These are phyloP conservation scores for Trametes sp. DNA, from an alignment of 1,284 basidiomycete species.

Conservation along the genomic window DNA sequence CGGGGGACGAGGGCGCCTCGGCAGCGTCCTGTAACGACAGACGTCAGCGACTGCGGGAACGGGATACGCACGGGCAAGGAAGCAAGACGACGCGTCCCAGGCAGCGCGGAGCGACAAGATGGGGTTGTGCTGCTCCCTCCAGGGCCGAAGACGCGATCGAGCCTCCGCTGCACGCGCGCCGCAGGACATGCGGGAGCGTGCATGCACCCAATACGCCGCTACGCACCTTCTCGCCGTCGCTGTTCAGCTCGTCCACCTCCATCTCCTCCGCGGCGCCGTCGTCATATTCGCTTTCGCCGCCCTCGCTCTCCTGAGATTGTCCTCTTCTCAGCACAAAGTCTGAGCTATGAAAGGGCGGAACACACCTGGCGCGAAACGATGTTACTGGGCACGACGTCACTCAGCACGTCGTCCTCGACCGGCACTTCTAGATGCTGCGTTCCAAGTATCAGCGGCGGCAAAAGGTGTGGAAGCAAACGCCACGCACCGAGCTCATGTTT, in stretches of 20 bases:
- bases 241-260: conserved; percentile 72
- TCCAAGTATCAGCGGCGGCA: neutral
- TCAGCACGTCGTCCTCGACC: conserved; percentile 79
- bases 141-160: conserved; percentile 11
- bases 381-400: conserved; percentile 83
- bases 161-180: conserved; percentile 16
- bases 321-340: conserved; percentile 6
- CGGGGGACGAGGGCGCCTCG: conserved; percentile 45
- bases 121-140: no score
- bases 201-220: conserved; percentile 5
- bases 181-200: conserved; percentile 22
- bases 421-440: conserved; percentile 33
- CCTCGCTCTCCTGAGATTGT: conserved; percentile 67
- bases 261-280: conserved; percentile 47
- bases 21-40: conserved; percentile 36
- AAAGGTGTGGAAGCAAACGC: neutral
- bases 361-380: conserved; percentile 82
- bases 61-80: neutral
- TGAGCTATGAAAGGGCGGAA: conserved; percentile 6
- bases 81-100: conserved; percentile 21
- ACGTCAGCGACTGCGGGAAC: neutral
- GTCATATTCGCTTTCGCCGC: conserved; percentile 69
- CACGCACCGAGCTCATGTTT: conserved; percentile 18
- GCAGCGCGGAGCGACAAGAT: neutral
- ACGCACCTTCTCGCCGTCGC: conserved; percentile 59